Conservation (phyloP, 257 asterid genomes). For the Lavandula angustifolia region DNA sequence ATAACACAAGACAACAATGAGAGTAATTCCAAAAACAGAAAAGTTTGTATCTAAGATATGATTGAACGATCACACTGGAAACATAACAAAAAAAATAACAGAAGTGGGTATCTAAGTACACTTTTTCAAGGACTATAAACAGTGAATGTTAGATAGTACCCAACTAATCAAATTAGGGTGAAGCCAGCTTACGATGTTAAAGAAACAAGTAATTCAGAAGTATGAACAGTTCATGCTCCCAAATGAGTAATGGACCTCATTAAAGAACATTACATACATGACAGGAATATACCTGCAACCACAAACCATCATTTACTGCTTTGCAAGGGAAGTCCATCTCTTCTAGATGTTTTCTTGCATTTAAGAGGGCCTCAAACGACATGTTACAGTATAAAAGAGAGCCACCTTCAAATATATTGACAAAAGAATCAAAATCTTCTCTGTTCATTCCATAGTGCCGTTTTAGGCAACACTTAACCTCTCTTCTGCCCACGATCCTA, state of each 20-base stretch:
- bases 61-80: constrained; percentile 13
- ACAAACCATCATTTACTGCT: constrained; percentile 94
- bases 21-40: not conserved
- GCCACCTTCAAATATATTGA: constrained; percentile 84
- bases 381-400: constrained; percentile 83
- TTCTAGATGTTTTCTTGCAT: constrained; percentile 90
- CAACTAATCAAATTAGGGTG: constrained; percentile 21
- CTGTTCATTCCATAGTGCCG: constrained; percentile 68
- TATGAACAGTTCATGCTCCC: constrained; percentile 15
- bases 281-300: constrained; percentile 79
- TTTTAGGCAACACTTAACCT: constrained; percentile 64
- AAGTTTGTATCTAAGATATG: constrained; percentile 10
- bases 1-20: constrained; percentile 32
- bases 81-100: constrained; percentile 16
- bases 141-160: constrained; percentile 1
- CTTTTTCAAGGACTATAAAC: constrained; percentile 13
- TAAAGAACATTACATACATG: constrained; percentile 6
- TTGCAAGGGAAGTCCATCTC: constrained; percentile 98
- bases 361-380: constrained; percentile 93
- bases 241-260: not conserved
- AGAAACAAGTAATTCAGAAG: constrained; percentile 23
- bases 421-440: constrained; percentile 87
- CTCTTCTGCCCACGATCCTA: constrained; percentile 83
- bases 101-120: constrained; percentile 7
- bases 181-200: constrained; percentile 10